These are phyloP conservation scores for Lasiosphaeria miniovina DNA, from an alignment of 495 filamentous ascomycete genomes.

Conservation along the genomic window DNA sequence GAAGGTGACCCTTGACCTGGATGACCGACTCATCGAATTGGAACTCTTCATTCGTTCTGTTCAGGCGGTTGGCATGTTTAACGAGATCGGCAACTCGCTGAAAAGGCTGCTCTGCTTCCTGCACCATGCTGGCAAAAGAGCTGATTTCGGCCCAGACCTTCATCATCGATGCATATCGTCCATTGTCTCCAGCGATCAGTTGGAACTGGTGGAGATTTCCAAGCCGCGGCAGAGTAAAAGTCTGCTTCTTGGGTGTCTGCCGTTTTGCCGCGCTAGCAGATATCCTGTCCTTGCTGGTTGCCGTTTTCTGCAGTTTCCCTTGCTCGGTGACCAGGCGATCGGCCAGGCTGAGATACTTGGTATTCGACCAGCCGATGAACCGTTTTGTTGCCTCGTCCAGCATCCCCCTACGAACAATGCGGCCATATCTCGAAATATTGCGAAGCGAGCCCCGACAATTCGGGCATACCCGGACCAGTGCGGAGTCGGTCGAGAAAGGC, in stretches of 20 bases:
- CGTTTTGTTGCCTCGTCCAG: conserved; percentile 69
- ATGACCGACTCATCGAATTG: conserved; percentile 43
- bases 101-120: conserved; percentile 59
- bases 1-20: conserved; percentile 47
- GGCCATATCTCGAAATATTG: conserved; percentile 62
- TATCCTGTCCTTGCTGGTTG: background rate
- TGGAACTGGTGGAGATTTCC: conserved; percentile 3
- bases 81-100: conserved; percentile 54
- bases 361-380: conserved; percentile 56
- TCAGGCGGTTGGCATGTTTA: conserved; percentile 43
- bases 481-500: conserved; percentile 48
- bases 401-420: conserved; percentile 60
- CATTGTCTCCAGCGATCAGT: conserved; percentile 6
- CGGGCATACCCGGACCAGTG: conserved; percentile 57
- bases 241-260: background rate
- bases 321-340: conserved; percentile 17
- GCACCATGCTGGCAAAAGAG: conserved; percentile 43
- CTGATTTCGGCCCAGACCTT: conserved; percentile 41
- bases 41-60: conserved; percentile 37
- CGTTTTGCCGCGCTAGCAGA: background rate
- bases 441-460: conserved; percentile 61
- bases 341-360: conserved; percentile 47
- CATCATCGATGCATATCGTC: conserved; percentile 40
- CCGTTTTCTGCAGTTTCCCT: background rate
- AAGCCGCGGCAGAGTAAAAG: conserved; percentile 3